phyloP scores from a whole-genome alignment of 495 filamentous ascomycete species.

The Penicillium paxilli region DNA sequence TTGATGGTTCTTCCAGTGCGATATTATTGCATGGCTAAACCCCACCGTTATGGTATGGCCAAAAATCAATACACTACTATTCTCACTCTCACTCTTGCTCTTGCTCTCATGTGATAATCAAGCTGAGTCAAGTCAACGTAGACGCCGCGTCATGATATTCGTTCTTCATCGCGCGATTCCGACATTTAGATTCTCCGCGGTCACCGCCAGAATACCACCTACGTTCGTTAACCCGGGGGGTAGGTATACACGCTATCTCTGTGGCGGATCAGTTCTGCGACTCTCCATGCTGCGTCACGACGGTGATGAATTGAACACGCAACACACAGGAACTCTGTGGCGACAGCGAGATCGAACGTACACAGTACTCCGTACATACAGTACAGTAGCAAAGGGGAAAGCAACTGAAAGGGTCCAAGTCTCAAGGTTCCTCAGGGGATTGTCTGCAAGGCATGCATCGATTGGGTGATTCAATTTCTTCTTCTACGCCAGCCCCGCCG shows the following conservation, averaged over 20 bases:
- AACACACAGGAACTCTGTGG: neutral
- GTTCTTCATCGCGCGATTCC: no score
- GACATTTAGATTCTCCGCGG: no score
- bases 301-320: neutral
- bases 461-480: neutral
- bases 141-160: neutral
- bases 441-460: neutral
- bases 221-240: no score
- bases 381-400: no score
- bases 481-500: neutral
- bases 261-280: neutral
- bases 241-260: no score
- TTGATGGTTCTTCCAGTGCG: constrained; percentile 18
- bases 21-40: constrained; percentile 23
- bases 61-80: neutral
- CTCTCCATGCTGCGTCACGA: neutral
- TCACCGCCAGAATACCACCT: no score
- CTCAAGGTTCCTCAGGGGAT: neutral
- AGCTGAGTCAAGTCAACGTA: neutral
- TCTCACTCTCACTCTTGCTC: neutral
- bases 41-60: neutral
- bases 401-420: neutral
- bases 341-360: no score
- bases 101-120: no score
- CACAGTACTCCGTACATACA: no score